Evolutionary conservation across 1,284 basidiomycete species (phyloP).

Genomic region (Psilocybe mexicana): DNA sequence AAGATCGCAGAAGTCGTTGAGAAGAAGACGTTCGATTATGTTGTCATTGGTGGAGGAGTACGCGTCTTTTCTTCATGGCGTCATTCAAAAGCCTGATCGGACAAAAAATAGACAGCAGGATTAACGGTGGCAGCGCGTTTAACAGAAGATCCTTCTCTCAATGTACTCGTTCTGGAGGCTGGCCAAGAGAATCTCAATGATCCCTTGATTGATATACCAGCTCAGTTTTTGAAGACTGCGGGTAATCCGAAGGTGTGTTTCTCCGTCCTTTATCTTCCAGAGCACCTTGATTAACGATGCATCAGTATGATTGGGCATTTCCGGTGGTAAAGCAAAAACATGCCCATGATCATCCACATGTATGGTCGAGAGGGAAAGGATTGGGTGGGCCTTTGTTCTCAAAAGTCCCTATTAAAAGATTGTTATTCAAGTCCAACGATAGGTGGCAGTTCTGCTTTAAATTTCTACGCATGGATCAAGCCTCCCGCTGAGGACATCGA

Average conservation of each 20-base stretch:
- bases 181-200: conserved; percentile 35
- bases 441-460: conserved; percentile 36
- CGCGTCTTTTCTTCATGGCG: neutral
- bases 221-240: conserved; percentile 19
- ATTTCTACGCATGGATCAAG: conserved; percentile 37
- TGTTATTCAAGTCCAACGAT: neutral
- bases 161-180: conserved; percentile 74
- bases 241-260: conserved; percentile 19
- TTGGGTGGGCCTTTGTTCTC: conserved; percentile 9
- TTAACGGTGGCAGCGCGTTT: conserved; percentile 70
- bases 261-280: neutral
- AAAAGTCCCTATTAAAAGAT: neutral
- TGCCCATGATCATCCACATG: conserved; percentile 36
- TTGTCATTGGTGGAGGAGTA: conserved; percentile 63
- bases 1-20: conserved; percentile 9
- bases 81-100: neutral
- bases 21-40: conserved; percentile 47
- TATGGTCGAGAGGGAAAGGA: conserved; percentile 49
- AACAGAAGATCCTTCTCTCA: conserved; percentile 62
- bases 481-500: conserved; percentile 35
- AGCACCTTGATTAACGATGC: neutral
- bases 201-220: conserved; percentile 22
- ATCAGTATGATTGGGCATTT: conserved; percentile 61
- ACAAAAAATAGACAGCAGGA: conserved; percentile 43
- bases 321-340: conserved; percentile 49